Evolutionary conservation across 495 filamentous ascomycete species (phyloP).

Genomic region (Acidiella bohemica): DNA sequence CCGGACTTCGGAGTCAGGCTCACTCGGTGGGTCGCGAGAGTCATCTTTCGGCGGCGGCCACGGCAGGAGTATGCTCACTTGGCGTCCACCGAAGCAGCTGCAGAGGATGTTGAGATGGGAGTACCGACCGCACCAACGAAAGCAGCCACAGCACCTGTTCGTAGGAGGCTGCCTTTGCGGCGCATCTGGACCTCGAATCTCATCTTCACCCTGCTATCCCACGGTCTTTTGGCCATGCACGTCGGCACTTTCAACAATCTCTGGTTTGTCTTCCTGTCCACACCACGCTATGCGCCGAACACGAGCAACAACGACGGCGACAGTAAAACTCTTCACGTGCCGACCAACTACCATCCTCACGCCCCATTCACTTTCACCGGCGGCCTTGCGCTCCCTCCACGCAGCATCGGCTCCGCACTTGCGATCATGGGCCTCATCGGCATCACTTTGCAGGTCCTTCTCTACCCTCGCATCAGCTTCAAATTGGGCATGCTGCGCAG

Average conservation of each 20-base stretch:
- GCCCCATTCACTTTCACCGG: constrained; percentile 54
- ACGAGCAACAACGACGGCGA: constrained; percentile 1
- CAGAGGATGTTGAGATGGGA: constrained; percentile 10
- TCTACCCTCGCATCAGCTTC: constrained; percentile 51
- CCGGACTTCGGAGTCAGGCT: constrained; percentile 39
- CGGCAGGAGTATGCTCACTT: constrained; percentile 13
- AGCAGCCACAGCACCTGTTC: constrained; percentile 11
- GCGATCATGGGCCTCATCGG: constrained; percentile 57
- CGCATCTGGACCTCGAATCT: constrained; percentile 52
- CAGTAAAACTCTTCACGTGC: constrained; percentile 26
- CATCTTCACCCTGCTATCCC: constrained; percentile 45
- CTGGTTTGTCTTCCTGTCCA: constrained; percentile 58
- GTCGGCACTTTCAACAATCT: constrained; percentile 62
- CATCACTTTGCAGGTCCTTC: constrained; percentile 52
- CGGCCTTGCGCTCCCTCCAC: constrained; percentile 55
- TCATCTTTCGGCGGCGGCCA: constrained; percentile 23
- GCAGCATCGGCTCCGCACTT: constrained; percentile 54
- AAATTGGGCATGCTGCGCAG: constrained; percentile 48
- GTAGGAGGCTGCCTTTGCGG: constrained; percentile 45
- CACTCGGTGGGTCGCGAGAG: constrained; percentile 31
- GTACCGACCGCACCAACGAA: background rate
- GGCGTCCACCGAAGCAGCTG: constrained; percentile 5
- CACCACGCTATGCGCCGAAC: constrained; percentile 40
- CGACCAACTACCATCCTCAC: constrained; percentile 34
- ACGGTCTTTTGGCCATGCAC: constrained; percentile 59